Base-by-base conservation (phyloP, 1,139 yeast genomes). In the Geotrichum siamense region DNA sequence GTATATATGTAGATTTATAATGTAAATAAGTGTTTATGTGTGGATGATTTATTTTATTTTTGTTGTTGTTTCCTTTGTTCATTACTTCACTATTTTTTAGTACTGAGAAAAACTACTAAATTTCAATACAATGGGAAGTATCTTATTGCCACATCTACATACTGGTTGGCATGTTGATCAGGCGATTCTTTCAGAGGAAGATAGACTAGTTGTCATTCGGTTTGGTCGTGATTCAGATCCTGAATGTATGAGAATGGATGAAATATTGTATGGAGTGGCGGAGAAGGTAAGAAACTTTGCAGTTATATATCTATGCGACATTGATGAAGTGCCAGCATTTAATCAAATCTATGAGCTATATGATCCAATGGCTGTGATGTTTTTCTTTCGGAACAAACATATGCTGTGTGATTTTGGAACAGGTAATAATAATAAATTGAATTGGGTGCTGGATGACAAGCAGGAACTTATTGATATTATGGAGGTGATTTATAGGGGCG, bases 111-210 rank as follows among this genome's bases (percentile, higher is more conserved):
- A n/a, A n/a, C n/a, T n/a, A n/a, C n/a, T 23, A 23, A 10, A 6
- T 23, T 23, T 8, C 26, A 23, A 23, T 23, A 8, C 34, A 38
- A 85, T 85, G 95, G 93, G 94, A 9, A 82, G 93, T 51, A 82
- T 85, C 5, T 84, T 89, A 57, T 70, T 89, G 44, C 95, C 96
- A 9, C 95, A 89, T 62, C 68, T 91, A 51, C 78, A 74, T 26
- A 76, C 94, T 0, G 98, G 96, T n/a, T 80, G 87, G 95, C 98
- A 91, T 60, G 98, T 91, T 22, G 99, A 93, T 64, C 97, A 91
- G 60, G 96, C 98, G 5, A 91, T 91, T 38, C 58, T 78, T 26
- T 68, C 78, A 15, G 98, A 91, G 57, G 94, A 84, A 51, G 96
- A 86, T 44, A 68, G 96, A 48, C 66, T 91, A 10, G 97, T 91